Evolutionary conservation across 768 basidiomycete species (phyloP), one percentile per base, ranked within the genome.

Genomic region (Boletellus ananas): DNA sequence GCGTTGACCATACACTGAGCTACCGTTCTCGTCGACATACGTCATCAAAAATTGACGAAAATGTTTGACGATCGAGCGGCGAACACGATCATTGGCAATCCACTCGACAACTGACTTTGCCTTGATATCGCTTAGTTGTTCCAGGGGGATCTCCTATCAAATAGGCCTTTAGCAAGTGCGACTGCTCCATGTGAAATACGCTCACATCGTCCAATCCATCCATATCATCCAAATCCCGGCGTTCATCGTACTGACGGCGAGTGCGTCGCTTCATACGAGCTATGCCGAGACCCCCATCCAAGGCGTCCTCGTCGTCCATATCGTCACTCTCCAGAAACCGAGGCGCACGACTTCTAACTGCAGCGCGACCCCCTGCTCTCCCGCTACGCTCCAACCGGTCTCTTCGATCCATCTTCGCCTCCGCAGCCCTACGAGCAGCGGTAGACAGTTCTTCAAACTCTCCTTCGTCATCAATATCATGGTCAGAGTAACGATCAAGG

Each of bases 51-150:
- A 99, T 58, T 92, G 84, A 40, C 90, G 81, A 77, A 99, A 98
- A 68, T 97, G 91, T 55, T 86, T 83, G 58, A 89, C 80, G 55
- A 99, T 93, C 0, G 94, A 87, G 47, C 90, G 79, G 58, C 88
- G 83, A 57, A 98, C 95, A 36, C 90, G 83, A 50, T 94, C 92
- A 50, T 87, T 86, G 16, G 91, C 87, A 59, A 98, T 94, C 96
- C 96, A 99, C 69, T 98, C 96, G 20, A 89, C 87, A 49, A 99
- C 93, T 12, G 91, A 94, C 63, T 94, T 92, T 34, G 94, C 92
- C 65, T 98, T 97, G 74, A 99, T 94, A 64, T 99, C 96, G 52
- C 91, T 90, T 10, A 99, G 76, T 72, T 99, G 92, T 65, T 98
- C 95, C 37, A 96, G 68, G 1, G 96, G 94, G 47, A 99, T 78